Evolutionary conservation across 805 yeast species (phyloP), one percentile per base, ranked within the genome.

Genomic region (Torulaspora microellipsoides): DNA sequence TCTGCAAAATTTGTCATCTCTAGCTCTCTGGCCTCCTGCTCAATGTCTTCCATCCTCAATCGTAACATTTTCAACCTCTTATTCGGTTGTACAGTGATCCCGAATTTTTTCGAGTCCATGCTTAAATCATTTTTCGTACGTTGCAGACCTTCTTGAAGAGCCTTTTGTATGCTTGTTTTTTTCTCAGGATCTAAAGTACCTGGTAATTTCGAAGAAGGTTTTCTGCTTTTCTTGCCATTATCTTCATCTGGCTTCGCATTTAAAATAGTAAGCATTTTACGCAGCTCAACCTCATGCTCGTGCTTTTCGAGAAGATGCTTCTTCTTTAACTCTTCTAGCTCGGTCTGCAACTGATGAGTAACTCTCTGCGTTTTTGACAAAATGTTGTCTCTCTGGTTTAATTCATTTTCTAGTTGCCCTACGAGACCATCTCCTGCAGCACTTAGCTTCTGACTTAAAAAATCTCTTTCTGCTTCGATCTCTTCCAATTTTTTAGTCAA

Each of bases 401-500:
- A 62, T 49, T 87, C 91, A 45, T 72, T 73, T 33, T 78, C 75
- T 37, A 93, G 66, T 46, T 76, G 77, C 8, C 84, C 78, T 9
- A 91, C 80, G 47, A 89, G 70, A 7, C 95, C 96, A 45, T 85
- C 84, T 2, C 95, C 81, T 1, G 96, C 96, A 57, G 85, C 62
- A 4, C 79, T 72, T 20, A 86, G 68, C 59, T 83, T 87, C 41
- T 78, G 69, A 27, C 79, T 76, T 69, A 87, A 70, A 28, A 77
- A 80, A 51, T 84, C 88, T 40, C 85, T 72, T 55, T 82, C 88
- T 2, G 67, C 69, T 36, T 54, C 52, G 15, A 54, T 42, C 45
- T 65, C 67, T 38, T 79, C 83, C 2, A 81, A 76, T 32, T 68
- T 70, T 45, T 69, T 69, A 4, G 73, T 69, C 32, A 81, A 73